Percentiles rank a stretch among this genome's conserved stretches.
Conservation (phyloP, 1,284 basidiomycete species). For the Irpex sp. region DNA sequence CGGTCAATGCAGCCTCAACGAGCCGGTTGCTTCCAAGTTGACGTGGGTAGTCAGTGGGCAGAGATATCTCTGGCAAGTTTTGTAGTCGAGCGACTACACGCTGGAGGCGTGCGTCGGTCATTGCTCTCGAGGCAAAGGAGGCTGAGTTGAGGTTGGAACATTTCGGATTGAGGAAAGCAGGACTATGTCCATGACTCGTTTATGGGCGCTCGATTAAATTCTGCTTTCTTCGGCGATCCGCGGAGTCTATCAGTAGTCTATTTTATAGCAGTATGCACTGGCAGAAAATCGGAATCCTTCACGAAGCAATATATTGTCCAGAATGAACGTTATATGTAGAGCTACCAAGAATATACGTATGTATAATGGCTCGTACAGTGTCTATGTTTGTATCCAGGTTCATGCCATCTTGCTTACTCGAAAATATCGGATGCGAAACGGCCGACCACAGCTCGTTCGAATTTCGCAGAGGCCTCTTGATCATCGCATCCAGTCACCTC, state of each 20-base stretch:
- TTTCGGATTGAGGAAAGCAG: not conserved
- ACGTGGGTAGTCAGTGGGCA: conserved; percentile 96
- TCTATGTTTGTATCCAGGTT: not conserved
- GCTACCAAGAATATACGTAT: not conserved
- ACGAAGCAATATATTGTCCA: not conserved
- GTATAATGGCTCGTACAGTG: not conserved
- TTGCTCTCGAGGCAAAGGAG: conserved; percentile 13
- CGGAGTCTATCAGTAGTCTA: too few species aligned
- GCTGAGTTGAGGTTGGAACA: not conserved
- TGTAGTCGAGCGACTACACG: conserved; percentile 62
- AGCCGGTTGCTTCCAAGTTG: conserved; percentile 70
- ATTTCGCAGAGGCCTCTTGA: not conserved
- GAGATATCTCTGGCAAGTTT: conserved; percentile 84
- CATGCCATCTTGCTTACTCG: not conserved
- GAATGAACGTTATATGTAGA: too few species aligned
- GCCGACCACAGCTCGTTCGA: not conserved
- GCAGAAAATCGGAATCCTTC: not conserved
- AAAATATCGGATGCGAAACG: conserved; percentile 6
- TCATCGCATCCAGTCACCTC: not conserved
- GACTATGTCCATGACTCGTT: not conserved
- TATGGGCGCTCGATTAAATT: not conserved
- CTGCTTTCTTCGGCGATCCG: not conserved
- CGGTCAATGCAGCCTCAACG: conserved; percentile 75
- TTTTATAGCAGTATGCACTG: too few species aligned
- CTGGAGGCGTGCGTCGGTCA: conserved; percentile 39